A percentile compares a stretch with the other conserved stretches of the same genome.
Evolutionary conservation across 371 early-diverging fungal species (phyloP).

Genomic region (Rhizopus microsporus): DNA sequence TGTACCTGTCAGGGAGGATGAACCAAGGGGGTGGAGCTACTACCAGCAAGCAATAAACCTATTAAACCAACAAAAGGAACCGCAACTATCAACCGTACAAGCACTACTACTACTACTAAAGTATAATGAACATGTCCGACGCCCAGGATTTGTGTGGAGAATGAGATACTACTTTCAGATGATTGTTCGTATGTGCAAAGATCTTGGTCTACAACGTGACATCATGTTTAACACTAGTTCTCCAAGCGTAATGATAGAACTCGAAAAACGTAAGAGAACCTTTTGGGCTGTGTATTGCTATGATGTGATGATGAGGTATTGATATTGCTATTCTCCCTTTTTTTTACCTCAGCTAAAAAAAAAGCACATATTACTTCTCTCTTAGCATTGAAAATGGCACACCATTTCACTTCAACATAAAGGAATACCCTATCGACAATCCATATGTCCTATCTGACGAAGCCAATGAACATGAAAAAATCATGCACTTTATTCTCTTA

Average conservation of each 20-base stretch:
- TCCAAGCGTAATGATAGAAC: slow-evolving; percentile 8
- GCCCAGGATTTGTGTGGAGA: slow-evolving; percentile 35
- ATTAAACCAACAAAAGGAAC: slow-evolving; percentile 22
- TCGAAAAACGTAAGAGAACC: slow-evolving; percentile 27
- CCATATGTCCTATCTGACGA: slow-evolving; percentile 25
- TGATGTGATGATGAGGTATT: slow-evolving; percentile 39
- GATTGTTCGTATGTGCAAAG: slow-evolving; percentile 31
- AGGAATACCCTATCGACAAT: slow-evolving; percentile 11
- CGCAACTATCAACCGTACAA: slow-evolving; percentile 31
- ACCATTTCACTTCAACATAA: slow-evolving; percentile 14
- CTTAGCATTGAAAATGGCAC: slow-evolving; percentile 30
- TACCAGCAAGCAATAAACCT: slow-evolving; percentile 30
- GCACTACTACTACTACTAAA: slow-evolving; percentile 34
- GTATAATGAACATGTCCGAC: slow-evolving; percentile 37
- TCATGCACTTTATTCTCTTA: slow-evolving; percentile 24
- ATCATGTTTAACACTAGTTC: not conserved
- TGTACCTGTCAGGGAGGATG: slow-evolving; percentile 10
- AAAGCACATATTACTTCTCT: not conserved
- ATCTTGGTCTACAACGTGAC: slow-evolving; percentile 24
- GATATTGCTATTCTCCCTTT: not conserved
- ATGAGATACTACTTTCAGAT: slow-evolving; percentile 31
- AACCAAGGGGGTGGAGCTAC: slow-evolving; percentile 31
- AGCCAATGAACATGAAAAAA: slow-evolving; percentile 20
- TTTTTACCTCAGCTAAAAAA: not conserved
- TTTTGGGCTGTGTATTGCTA: slow-evolving; percentile 38